Base-by-base conservation (phyloP, 768 basidiomycete genomes). In the Trametes maxima region DNA sequence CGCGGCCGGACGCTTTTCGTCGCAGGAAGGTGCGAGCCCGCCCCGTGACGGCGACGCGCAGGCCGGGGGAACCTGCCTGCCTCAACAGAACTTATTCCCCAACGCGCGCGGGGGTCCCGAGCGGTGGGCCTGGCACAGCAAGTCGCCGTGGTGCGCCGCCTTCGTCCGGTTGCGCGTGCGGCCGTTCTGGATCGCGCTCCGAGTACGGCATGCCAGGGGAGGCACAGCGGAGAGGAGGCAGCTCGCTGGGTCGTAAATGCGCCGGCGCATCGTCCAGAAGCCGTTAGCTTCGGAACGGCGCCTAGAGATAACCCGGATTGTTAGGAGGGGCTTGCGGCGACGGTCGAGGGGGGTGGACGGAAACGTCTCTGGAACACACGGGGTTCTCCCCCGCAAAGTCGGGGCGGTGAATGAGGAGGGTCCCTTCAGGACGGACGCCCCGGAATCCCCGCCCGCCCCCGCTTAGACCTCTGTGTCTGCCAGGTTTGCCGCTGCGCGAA, bases 281-380 rank as follows among this genome's bases (percentile, higher is more conserved):
- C 60, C 60, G 60, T 55, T 54, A 54, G 60, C 40, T 54, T 54
- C 53, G 60, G 45, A 36, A 33, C 5, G 35, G 60, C 54, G 60
- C 42, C 48, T 56, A 33, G 49, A 35, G 43, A 51, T 49, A 42
- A 43, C 24, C 48, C 17, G 35, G 60, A 54, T 44, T 62, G 60
- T 56, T 54, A 62, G 35, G 54, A 49, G 42, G 17, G 54, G n/a
- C 48, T 43, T 49, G 47, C 14, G 25, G 17, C 54, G 8, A 8
- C 35, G 45, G 54, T 36, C 33, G 21, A 19, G 36, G 28, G n/a
- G 19, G 3, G 25, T 19, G 42, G 25, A 21, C 43, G 56, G 60
- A 62, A 62, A 37, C 60, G 35, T 56, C 60, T 14, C 43, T 62
- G 49, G 60, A 62, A 62, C 25, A 24, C 60, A 62, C 54, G 54